Conservation (phyloP, 2,329 filamentous ascomycete species). For the Aspergillus sp. region DNA sequence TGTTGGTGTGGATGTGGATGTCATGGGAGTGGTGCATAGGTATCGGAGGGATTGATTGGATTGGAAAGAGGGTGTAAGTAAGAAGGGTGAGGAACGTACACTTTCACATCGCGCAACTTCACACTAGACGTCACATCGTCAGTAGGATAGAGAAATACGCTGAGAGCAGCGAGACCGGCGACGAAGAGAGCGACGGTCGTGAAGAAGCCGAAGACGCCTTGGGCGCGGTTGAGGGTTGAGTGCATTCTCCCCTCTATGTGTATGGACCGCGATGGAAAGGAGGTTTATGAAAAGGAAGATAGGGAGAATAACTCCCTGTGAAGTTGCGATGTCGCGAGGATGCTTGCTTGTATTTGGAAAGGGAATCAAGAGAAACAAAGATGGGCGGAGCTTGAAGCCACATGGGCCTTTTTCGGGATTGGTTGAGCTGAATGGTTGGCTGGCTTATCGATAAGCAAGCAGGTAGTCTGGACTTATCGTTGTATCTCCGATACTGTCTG, state of each 20-base stretch:
- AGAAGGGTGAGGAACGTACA: constrained; percentile 58
- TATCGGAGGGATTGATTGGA: not conserved
- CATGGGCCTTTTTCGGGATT: constrained; percentile 21
- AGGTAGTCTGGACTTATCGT: not conserved
- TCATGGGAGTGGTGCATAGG: not conserved
- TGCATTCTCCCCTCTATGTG: constrained; percentile 65
- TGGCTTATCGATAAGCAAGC: constrained; percentile 22
- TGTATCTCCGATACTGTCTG: not conserved
- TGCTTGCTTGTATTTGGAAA: no score
- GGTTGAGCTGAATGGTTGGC: constrained; percentile 16
- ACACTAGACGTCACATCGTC: constrained; percentile 56
- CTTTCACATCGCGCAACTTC: constrained; percentile 68
- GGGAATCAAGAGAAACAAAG: not conserved
- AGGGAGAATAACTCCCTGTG: not conserved
- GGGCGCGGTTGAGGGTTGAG: constrained; percentile 77
- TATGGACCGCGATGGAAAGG: no score
- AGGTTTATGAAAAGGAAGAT: no score
- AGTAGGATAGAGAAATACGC: constrained; percentile 65
- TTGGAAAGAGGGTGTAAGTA: not conserved
- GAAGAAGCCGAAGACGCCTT: constrained; percentile 97
- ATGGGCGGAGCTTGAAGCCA: constrained; percentile 18
- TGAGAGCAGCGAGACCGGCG: constrained; percentile 76
- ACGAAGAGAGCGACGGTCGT: constrained; percentile 87
- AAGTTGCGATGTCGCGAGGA: not conserved
- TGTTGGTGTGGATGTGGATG: no score